Conservation (phyloP, 768 basidiomycete genomes). For the Mycena metata region DNA sequence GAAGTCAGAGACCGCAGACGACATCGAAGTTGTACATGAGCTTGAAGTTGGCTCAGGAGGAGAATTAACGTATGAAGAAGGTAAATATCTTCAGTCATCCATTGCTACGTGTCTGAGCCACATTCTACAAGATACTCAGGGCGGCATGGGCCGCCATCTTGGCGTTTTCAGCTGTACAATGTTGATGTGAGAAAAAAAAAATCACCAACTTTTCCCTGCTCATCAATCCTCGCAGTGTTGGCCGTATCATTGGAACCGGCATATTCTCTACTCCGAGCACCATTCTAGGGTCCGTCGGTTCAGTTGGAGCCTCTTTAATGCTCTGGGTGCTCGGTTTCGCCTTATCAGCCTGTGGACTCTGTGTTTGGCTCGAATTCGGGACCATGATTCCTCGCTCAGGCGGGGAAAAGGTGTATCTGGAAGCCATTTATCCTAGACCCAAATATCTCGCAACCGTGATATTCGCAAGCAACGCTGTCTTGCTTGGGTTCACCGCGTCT, state of each 20-base stretch:
- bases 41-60: slow-evolving; percentile 12
- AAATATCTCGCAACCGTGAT: slow-evolving; percentile 69
- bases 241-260: slow-evolving; percentile 70
- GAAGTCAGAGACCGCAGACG: slow-evolving; percentile 17
- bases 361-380: slow-evolving; percentile 82
- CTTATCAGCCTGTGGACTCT: slow-evolving; percentile 73
- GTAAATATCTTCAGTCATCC: slow-evolving; percentile 40
- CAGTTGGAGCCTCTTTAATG: slow-evolving; percentile 74
- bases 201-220: too few species aligned
- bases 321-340: slow-evolving; percentile 80
- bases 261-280: not conserved
- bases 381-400: slow-evolving; percentile 79
- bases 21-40: slow-evolving; percentile 9
- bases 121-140: slow-evolving; percentile 56
- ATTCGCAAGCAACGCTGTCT: slow-evolving; percentile 62
- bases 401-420: slow-evolving; percentile 82
- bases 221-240: slow-evolving; percentile 51
- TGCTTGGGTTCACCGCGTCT: slow-evolving; percentile 65
- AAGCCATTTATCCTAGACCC: slow-evolving; percentile 72
- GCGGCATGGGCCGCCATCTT: slow-evolving; percentile 70
- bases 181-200: slow-evolving; percentile 56
- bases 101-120: not conserved
- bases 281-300: slow-evolving; percentile 51
- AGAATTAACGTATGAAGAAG: slow-evolving; percentile 63
- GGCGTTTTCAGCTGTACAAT: slow-evolving; percentile 70